Conservation (phyloP, 108 stramenopile species). For the Chaetoceros muelleri region DNA sequence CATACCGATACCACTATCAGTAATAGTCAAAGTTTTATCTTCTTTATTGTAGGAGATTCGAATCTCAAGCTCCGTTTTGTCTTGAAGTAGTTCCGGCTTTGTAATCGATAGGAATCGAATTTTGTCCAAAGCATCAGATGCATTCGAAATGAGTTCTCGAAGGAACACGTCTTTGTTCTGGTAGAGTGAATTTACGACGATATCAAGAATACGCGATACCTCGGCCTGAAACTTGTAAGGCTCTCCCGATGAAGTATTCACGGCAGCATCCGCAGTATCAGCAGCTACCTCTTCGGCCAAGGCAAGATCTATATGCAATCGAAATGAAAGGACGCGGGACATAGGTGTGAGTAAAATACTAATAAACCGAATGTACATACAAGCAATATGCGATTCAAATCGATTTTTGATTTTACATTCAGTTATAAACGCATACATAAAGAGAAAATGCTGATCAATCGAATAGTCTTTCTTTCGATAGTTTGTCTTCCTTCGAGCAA, state of each 20-base stretch:
- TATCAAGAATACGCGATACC: slow-evolving; percentile 97
- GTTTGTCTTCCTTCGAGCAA: too few relatives aligned
- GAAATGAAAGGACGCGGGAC: too few relatives aligned
- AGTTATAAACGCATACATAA: too few relatives aligned
- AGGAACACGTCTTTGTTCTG: slow-evolving; percentile 98
- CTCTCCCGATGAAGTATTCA: too few relatives aligned
- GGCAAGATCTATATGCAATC: not conserved
- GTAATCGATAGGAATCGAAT: slow-evolving; percentile 91
- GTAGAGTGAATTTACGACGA: slow-evolving; percentile 99
- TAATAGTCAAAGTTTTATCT: slow-evolving; percentile 84
- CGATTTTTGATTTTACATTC: too few relatives aligned
- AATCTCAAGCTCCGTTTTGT: slow-evolving; percentile 76
- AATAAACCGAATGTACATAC: too few relatives aligned
- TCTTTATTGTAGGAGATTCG: slow-evolving; percentile 89
- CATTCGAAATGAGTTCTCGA: slow-evolving; percentile 94
- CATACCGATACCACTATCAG: slow-evolving; percentile 98
- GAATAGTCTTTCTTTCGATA: too few relatives aligned
- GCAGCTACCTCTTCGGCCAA: not conserved
- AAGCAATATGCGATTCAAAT: too few relatives aligned
- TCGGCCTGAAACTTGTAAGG: slow-evolving; percentile 93
- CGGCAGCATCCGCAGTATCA: slow-evolving; percentile 1
- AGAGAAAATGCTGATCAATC: too few relatives aligned
- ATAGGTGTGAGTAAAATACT: too few relatives aligned
- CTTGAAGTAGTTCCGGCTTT: slow-evolving; percentile 62
- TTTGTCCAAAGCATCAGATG: slow-evolving; percentile 99